These are phyloP conservation scores for Ceratobasidium sp. DNA, from an alignment of 1,284 basidiomycete genomes.

Conservation along the genomic window DNA sequence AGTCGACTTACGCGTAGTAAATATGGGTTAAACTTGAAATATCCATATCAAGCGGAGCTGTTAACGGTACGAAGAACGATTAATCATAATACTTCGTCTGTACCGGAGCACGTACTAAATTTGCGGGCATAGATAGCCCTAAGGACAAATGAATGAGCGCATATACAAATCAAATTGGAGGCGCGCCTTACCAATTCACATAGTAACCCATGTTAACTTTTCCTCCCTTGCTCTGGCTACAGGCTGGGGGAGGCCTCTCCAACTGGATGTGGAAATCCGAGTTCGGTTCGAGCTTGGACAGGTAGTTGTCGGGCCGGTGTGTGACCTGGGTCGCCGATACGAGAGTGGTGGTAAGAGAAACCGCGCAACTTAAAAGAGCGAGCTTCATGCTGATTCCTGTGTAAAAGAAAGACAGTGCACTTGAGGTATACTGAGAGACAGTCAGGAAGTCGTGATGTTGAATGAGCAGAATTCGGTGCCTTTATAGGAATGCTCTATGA, in stretches of 20 bases:
- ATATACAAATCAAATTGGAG: too few species aligned
- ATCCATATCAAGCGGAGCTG: neutral
- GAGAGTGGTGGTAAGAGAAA: neutral
- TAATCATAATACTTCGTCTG: neutral
- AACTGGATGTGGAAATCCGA: neutral
- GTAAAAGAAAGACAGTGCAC: too few species aligned
- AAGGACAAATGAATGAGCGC: neutral
- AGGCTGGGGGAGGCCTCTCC: neutral
- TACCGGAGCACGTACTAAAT: neutral
- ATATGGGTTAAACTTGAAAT: conserved; percentile 12
- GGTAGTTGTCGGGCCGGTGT: neutral
- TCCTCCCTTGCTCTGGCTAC: conserved; percentile 44
- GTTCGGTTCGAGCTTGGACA: neutral
- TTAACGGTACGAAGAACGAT: too few species aligned
- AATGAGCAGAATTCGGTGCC: too few species aligned
- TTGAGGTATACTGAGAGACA: too few species aligned
- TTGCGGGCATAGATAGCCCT: conserved; percentile 15
- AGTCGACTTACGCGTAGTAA: neutral
- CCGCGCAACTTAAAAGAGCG: neutral
- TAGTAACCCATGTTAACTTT: conserved; percentile 70
- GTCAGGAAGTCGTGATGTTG: too few species aligned
- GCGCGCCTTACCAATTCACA: conserved; percentile 39
- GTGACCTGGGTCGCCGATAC: neutral
- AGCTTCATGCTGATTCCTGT: neutral
- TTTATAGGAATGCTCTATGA: too few species aligned